A percentile compares a stretch with the other conserved stretches of the same genome.
phyloP scores from a whole-genome alignment of 2,329 filamentous ascomycete species.

The Byssoonygena ceratinophila region DNA sequence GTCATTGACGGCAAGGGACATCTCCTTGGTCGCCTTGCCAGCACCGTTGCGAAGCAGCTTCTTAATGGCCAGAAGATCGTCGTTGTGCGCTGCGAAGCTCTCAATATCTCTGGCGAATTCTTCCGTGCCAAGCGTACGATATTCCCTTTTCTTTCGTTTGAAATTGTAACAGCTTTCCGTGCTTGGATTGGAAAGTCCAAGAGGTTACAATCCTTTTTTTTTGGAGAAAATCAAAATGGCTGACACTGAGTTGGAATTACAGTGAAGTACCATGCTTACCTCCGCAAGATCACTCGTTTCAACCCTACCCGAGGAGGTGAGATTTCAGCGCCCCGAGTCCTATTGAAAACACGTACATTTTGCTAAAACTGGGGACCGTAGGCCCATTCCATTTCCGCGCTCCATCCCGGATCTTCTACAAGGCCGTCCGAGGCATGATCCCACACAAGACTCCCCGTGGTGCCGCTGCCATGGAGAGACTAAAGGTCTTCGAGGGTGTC shows the following conservation, averaged over 20 bases:
- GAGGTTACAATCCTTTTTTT: background rate
- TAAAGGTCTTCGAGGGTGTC: slow-evolving; percentile 99
- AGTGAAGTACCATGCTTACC: slow-evolving; percentile 99
- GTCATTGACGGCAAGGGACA: slow-evolving; percentile 99
- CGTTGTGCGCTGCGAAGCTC: slow-evolving; percentile 93
- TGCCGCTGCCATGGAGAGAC: slow-evolving; percentile 89
- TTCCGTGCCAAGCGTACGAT: slow-evolving; percentile 99
- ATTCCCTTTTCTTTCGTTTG: slow-evolving; percentile 20
- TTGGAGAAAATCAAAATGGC: background rate
- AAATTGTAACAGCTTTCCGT: slow-evolving; percentile 5
- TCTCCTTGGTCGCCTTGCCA: slow-evolving; percentile 96
- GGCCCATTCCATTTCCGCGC: slow-evolving; percentile 99
- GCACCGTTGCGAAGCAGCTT: slow-evolving; percentile 97
- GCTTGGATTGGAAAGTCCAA: background rate
- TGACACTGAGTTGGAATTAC: slow-evolving; percentile 26
- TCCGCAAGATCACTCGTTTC: slow-evolving; percentile 99
- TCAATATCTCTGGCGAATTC: slow-evolving; percentile 99
- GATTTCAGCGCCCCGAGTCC: slow-evolving; percentile 27
- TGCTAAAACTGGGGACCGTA: slow-evolving; percentile 30
- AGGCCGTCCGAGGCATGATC: slow-evolving; percentile 99
- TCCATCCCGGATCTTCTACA: slow-evolving; percentile 99
- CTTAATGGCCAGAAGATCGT: slow-evolving; percentile 99
- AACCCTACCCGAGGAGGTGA: slow-evolving; percentile 97
- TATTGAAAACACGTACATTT: background rate
- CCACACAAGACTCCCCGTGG: slow-evolving; percentile 99